phyloP scores from a whole-genome alignment of 2,329 filamentous ascomycete genomes.

The Magnaporthiopsis poae region DNA sequence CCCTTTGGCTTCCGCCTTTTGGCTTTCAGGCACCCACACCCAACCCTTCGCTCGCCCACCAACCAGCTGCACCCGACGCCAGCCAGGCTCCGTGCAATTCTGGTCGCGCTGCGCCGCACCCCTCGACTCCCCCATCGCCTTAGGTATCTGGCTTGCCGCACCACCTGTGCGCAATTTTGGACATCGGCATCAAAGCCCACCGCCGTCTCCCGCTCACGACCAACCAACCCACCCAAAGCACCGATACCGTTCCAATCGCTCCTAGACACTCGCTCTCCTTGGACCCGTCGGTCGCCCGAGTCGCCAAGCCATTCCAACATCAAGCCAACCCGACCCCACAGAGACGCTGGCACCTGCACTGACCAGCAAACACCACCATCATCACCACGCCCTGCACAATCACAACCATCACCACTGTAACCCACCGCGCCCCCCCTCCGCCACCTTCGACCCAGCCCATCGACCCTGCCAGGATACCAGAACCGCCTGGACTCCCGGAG shows the following conservation, averaged over 20 bases:
- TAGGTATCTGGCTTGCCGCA: background rate
- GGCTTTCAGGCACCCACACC: background rate
- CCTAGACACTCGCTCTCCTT: background rate
- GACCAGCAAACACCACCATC: background rate
- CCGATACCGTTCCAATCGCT: background rate
- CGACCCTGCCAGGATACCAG: background rate
- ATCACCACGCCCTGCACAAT: background rate
- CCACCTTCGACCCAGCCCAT: background rate
- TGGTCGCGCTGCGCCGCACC: background rate
- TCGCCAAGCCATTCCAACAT: background rate
- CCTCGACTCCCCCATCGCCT: background rate
- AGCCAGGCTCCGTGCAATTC: background rate
- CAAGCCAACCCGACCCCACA: background rate
- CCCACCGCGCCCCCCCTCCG: background rate
- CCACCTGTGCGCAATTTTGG: background rate
- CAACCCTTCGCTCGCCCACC: background rate
- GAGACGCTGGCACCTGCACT: background rate
- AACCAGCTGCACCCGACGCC: background rate
- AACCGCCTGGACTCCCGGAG: background rate
- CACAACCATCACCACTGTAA: background rate
- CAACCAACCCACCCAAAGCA: background rate
- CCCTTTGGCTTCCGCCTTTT: background rate
- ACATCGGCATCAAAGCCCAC: background rate
- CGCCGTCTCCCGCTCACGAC: background rate
- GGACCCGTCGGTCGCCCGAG: background rate